Base-by-base conservation (phyloP, 2,329 filamentous ascomycete species). In the Cytospora piceae region DNA sequence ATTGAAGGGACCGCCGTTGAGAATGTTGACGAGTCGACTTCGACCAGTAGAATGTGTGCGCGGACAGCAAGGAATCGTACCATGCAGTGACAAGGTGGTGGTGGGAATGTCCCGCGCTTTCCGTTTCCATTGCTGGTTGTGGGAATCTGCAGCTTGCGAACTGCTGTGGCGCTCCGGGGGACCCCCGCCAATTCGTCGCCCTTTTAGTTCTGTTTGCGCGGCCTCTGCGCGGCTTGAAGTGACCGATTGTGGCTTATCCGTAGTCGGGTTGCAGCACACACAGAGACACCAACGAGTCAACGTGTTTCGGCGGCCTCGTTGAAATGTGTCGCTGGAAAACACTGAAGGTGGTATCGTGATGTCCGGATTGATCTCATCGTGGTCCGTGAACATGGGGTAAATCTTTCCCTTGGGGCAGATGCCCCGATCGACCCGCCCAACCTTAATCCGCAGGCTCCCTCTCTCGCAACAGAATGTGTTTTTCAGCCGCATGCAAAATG, bases 401-500 rank as follows among this genome's bases (percentile, higher is more conserved):
- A n/a, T 46, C n/a, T 22, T 22, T 22, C 42, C 4, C 20, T 46
- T 9, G 42, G 37, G 7, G 42, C 42, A 22, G 42, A 46, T 22
- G 42, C 15, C 37, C 32, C 42, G 42, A 46, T 46, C 42, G 42
- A 46, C 42, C 42, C 42, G 42, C 29, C 32, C 54, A 57, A 57
- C 54, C 31, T 34, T 34, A 34, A 20, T 22, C 32, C 32, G 31
- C 22, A 20, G 32, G 54, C 32, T 57, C 54, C 34, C 54, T 56
- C 54, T 24, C 8, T 17, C 2, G 9, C n/a, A 37, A 57, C 11
- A 22, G 42, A 22, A n/a, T 46, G 17, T 46, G 20, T 29, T 29
- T 34, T 17, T 4, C 54, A 57, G n/a, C 32, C 20, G 32, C 31
- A 39, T 42, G 54, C 54, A 57, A 34, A 37, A 57, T 57, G 54